phyloP scores from a whole-genome alignment of 169 alveolate genomes.

The Cyclospora cayetanensis region DNA sequence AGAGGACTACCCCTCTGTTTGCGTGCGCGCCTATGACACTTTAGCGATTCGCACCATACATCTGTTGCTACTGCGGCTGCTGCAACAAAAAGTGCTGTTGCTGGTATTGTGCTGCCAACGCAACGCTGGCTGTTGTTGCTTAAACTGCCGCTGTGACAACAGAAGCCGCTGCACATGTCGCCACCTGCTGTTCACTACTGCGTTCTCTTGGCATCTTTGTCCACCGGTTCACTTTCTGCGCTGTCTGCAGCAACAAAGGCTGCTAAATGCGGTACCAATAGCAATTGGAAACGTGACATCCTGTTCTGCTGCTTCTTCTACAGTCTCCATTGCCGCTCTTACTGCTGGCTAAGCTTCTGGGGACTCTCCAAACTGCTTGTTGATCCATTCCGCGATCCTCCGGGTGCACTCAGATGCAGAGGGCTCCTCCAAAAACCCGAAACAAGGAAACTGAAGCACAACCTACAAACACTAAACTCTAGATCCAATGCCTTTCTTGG shows the following conservation, averaged over 20 bases:
- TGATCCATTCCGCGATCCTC: constrained; percentile 22
- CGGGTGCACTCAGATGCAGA: constrained; percentile 17
- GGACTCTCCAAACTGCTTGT: neutral
- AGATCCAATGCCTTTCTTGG: neutral
- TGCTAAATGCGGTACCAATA: too few relatives aligned
- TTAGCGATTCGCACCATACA: too few relatives aligned
- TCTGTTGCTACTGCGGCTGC: neutral
- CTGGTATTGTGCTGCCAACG: neutral
- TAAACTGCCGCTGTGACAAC: neutral
- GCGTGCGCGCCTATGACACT: too few relatives aligned
- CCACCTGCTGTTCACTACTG: too few relatives aligned
- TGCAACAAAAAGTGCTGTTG: neutral
- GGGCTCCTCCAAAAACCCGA: constrained; percentile 53
- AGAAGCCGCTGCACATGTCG: neutral
- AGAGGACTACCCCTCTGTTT: too few relatives aligned
- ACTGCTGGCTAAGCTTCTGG: neutral
- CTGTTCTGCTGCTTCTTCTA: neutral
- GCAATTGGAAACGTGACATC: too few relatives aligned
- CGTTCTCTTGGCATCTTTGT: too few relatives aligned
- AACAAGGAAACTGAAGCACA: constrained; percentile 56
- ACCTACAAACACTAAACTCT: constrained; percentile 2
- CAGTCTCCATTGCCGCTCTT: neutral
- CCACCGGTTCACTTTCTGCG: too few relatives aligned
- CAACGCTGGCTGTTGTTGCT: neutral
- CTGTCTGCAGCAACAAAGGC: too few relatives aligned